phyloP scores from a whole-genome alignment of 495 filamentous ascomycete genomes.

The Mytilinidion resinicola region DNA sequence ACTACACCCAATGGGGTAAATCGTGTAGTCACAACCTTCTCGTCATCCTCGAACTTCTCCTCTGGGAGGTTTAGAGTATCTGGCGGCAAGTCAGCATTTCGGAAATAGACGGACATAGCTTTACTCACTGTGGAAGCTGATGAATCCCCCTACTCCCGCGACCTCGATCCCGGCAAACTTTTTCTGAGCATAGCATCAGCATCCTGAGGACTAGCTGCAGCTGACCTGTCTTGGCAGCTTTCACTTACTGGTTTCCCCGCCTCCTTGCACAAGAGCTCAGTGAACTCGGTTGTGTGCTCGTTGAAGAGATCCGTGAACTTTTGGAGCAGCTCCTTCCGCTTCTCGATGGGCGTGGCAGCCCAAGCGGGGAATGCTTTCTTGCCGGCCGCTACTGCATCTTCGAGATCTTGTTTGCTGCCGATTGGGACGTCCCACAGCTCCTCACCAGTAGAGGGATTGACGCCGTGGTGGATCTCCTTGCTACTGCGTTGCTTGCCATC shows the following conservation, averaged over 20 bases:
- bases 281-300: conserved; percentile 41
- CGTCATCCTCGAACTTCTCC: conserved; percentile 28
- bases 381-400: conserved; percentile 46
- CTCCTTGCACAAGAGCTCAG: conserved; percentile 47
- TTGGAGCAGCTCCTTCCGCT: conserved; percentile 49
- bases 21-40: conserved; percentile 24
- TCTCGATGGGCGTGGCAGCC: conserved; percentile 45
- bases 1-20: background rate
- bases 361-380: conserved; percentile 46
- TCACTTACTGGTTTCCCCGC: conserved; percentile 49
- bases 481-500: conserved; percentile 39
- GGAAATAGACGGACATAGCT: background rate
- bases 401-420: conserved; percentile 47
- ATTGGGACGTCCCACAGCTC: conserved; percentile 51
- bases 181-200: conserved; percentile 2
- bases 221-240: background rate
- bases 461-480: conserved; percentile 36
- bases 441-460: conserved; percentile 48
- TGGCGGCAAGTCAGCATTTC: conserved; percentile 5
- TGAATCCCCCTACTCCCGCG: conserved; percentile 13
- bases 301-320: conserved; percentile 48
- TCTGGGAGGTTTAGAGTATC: conserved; percentile 30
- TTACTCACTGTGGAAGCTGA: conserved; percentile 20
- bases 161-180: conserved; percentile 21
- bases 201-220: background rate